Conservation (phyloP, 176 grass and related monocot genomes). For the Lolium perenne region DNA sequence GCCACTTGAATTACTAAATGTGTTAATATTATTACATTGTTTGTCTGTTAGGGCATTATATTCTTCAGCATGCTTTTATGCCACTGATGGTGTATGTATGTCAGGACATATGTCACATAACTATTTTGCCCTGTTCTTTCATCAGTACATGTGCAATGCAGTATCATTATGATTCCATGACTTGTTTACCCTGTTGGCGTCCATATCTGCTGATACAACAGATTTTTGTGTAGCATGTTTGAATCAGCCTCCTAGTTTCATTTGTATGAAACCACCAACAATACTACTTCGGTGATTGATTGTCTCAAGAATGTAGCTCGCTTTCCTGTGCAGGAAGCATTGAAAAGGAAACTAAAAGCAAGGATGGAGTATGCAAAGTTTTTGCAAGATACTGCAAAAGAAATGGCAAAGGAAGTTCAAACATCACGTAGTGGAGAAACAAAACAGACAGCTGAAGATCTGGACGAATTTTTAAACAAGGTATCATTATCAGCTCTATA, state of each 20-base stretch:
- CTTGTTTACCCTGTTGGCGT: not conserved
- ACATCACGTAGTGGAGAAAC: conserved; percentile 81
- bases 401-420: conserved; percentile 98
- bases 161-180: conserved; percentile 9
- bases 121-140: not conserved
- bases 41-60: not conserved
- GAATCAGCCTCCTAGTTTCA: conserved; percentile 28
- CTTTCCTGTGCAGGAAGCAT: conserved; percentile 65
- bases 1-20: conserved; percentile 28
- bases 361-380: conserved; percentile 97
- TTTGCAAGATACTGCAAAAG: conserved; percentile 97
- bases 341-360: conserved; percentile 96
- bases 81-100: conserved; percentile 13
- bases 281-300: conserved; percentile 1
- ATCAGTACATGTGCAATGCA: not conserved
- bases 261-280: not conserved
- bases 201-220: conserved; percentile 7
- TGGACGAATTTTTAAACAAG: conserved; percentile 96
- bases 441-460: conserved; percentile 95
- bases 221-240: conserved; percentile 32
- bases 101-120: not conserved
- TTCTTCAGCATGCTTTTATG: conserved; percentile 11
- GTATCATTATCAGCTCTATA: conserved; percentile 44
- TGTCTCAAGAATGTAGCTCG: conserved; percentile 22
- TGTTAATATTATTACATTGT: conserved; percentile 4